Evolutionary conservation across 441 rosid species (phyloP).

Genomic region (Gossypium armourianum): DNA sequence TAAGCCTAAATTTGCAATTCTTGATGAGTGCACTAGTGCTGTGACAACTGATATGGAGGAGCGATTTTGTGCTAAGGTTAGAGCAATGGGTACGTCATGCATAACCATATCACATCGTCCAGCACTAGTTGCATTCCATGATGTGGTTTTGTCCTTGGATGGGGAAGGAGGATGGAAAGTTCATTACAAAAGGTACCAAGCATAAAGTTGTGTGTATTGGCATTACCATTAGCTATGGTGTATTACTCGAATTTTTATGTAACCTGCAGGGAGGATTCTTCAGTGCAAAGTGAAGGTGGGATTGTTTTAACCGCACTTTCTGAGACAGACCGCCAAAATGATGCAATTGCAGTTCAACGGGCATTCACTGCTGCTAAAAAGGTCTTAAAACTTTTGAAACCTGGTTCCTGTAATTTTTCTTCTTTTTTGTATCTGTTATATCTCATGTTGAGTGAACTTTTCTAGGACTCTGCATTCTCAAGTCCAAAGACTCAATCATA

Average conservation of each 20-base stretch:
- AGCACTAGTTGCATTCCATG: constrained; percentile 95
- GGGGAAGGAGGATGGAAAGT: constrained; percentile 97
- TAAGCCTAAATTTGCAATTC: constrained; percentile 98
- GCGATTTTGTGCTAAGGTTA: constrained; percentile 88
- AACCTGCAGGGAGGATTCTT: constrained; percentile 56
- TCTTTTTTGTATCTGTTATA: neutral
- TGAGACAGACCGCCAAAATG: constrained; percentile 64
- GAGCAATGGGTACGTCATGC: constrained; percentile 98
- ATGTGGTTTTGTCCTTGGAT: constrained; percentile 84
- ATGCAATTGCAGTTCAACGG: constrained; percentile 82
- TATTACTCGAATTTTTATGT: constrained; percentile 17
- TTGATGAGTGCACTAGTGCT: constrained; percentile 99
- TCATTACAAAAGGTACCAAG: constrained; percentile 63
- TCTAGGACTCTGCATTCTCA: constrained; percentile 49
- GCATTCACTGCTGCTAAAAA: constrained; percentile 62
- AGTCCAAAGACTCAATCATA: constrained; percentile 53
- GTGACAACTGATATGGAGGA: constrained; percentile 99
- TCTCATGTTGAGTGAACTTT: constrained; percentile 10
- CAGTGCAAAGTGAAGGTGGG: constrained; percentile 34
- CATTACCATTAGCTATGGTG: constrained; percentile 8
- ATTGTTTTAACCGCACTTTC: constrained; percentile 28
- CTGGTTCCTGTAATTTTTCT: constrained; percentile 3
- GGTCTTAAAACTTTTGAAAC: constrained; percentile 32
- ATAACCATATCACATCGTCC: constrained; percentile 99
- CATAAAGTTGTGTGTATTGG: constrained; percentile 12